A percentile compares a stretch with the other conserved stretches of the same genome.
Evolutionary conservation across 2,329 filamentous ascomycete species (phyloP).

Genomic region (Aspergillus quadricinctus): DNA sequence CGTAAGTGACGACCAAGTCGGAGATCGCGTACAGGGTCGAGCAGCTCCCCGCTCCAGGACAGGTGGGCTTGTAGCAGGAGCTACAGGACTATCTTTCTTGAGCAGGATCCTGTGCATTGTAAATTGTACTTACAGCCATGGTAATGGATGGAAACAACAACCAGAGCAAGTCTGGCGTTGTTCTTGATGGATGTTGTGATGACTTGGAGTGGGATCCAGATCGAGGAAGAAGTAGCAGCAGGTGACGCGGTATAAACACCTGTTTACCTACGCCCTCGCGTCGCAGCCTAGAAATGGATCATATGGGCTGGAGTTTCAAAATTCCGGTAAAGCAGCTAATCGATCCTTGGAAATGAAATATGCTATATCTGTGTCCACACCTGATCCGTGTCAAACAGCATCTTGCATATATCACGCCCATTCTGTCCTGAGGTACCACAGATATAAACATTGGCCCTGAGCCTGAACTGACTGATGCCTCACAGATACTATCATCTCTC

Average conservation of each 20-base stretch:
- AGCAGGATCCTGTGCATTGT: background rate
- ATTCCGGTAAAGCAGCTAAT: background rate
- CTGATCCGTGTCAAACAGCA: background rate
- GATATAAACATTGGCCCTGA: background rate
- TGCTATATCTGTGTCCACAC: background rate
- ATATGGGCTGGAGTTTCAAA: background rate
- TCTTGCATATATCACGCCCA: background rate
- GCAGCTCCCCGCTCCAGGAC: background rate
- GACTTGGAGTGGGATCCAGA: background rate
- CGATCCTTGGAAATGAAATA: background rate
- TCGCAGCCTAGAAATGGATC: background rate
- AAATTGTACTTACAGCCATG: background rate
- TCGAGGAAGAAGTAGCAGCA: background rate
- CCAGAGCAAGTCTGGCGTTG: background rate
- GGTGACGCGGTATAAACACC: background rate
- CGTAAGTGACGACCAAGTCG: background rate
- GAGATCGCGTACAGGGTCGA: background rate
- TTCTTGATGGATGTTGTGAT: background rate
- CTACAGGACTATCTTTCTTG: background rate
- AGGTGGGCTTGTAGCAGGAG: background rate
- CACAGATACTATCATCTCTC: too few relatives aligned
- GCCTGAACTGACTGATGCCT: background rate
- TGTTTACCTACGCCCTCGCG: background rate
- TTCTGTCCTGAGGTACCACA: background rate
- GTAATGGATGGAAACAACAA: background rate